Evolutionary conservation across 2,329 filamentous ascomycete species (phyloP).

Genomic region (Zymoseptoria passerinii): DNA sequence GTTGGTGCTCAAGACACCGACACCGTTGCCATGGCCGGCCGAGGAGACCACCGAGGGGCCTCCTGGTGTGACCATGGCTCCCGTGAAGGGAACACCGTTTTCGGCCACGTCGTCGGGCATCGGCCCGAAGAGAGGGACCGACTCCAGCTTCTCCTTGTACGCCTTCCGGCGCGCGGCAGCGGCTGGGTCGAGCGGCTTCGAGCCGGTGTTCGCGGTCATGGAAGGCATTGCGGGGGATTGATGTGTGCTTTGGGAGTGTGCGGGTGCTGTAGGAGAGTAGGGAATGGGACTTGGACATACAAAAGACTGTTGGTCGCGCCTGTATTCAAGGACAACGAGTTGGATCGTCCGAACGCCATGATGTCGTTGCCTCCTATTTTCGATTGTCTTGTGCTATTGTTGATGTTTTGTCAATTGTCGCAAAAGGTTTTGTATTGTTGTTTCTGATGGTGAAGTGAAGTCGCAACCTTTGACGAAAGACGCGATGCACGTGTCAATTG

Average conservation of each 20-base stretch:
- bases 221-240: not conserved
- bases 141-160: not conserved
- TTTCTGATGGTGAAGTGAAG: not conserved
- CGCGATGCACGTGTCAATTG: not conserved
- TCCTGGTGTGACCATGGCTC: not conserved
- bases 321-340: slow-evolving; percentile 49
- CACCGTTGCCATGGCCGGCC: not conserved
- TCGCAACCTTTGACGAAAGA: not conserved
- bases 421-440: not conserved
- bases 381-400: not conserved
- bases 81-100: not conserved
- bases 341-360: slow-evolving; percentile 41
- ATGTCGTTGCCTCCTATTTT: not conserved
- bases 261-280: not conserved
- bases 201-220: not conserved
- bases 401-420: not conserved
- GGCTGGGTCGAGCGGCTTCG: not conserved
- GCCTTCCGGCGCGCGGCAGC: not conserved
- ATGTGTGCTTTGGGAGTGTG: not conserved
- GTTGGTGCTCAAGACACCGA: too few relatives aligned
- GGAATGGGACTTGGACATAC: slow-evolving; percentile 18
- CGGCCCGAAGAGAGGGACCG: slow-evolving; percentile 2
- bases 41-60: not conserved
- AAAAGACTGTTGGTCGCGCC: slow-evolving; percentile 35
- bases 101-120: slow-evolving; percentile 10